Evolutionary conservation across 306 rosid genomes (phyloP), one percentile per base, ranked within the genome.

Genomic region (Cucumis sativus): DNA sequence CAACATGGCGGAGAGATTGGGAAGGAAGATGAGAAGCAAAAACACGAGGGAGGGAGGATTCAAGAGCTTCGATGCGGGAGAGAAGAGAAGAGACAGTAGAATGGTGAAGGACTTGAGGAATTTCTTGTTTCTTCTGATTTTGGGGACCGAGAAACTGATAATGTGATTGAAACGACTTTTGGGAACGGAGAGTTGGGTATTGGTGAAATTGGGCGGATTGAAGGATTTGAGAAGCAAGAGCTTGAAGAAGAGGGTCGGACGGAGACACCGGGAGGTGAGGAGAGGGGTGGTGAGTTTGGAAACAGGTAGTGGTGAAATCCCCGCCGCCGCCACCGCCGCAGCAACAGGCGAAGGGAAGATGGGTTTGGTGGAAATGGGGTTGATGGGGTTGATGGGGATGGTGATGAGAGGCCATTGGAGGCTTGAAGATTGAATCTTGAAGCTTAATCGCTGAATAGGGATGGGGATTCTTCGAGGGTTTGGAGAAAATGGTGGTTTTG

Each of bases 11-110:
- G 9, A 92, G 96, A 75, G 98, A 86, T 65, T 18, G 45, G 13
- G 79, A 64, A 58, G 78, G 68, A 74, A 6, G 75, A 77, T 54
- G 28, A 57, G 77, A 60, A 41, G 30, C 20, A 77, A 87, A 80
- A 74, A 81, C 20, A 10, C 39, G 83, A 77, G 18, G 84, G 77
- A 94, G 86, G 40, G 92, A 86, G 78, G 97, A 86, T 78, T 95
- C 99, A 0, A 95, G 97, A 81, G 93, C 89, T 83, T 95, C 92
- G 84, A 95, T 86, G 76, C 97, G 96, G 56, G 79, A 57, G 43
- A 89, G 78, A 63, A 95, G 94, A 15, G 91, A 87, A 5, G 92
- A 83, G 62, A 89, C 74, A 1, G 84, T 13, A 10, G 88, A 77
- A 56, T 68, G 80, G 76, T 76, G 77, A 75, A 82, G 14, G 55